Base-by-base conservation (phyloP, 2,329 filamentous ascomycete genomes). In the Ophiostoma tasmaniense region DNA sequence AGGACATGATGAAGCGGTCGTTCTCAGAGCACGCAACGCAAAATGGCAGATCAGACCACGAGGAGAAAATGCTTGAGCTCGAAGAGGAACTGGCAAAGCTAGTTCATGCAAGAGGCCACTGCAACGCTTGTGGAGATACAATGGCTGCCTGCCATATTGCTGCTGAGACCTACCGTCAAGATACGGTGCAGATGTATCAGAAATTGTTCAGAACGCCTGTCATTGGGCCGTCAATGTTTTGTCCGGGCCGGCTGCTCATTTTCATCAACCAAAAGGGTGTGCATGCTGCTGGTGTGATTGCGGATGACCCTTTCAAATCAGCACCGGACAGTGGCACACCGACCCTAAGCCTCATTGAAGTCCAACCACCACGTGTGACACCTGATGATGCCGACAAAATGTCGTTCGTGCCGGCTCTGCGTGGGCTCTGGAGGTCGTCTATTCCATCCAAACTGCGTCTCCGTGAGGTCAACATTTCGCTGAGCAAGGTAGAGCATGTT, bases 1-100 rank as follows among this genome's bases (percentile, higher is more conserved):
- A 99, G 78, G 95, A 99, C 79, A 99, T 99, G 95, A 99, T 99
- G 82, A 99, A 99, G 84, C 90, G 95, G 73, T 97, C 93, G 78
- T 99, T 99, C 82, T 97, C 94, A 67, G 95, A 99, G 78, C 95
- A 99, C 79, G 94, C 94, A 30, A 98, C 94, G 0, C 95, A 99
- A 76, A 93, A 96, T 71, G 80, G 98, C 14, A 82, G 98, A 1
- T 95, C 95, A 0, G 93, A 98, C 78, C 94, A 98, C 74, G 93
- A 99, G 79, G 96, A 96, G 78, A 90, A 93, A 70, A 92, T 99
- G 71, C 93, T 94, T 77, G 74, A 97, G 2, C 96, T 93, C 0
- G 93, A 99, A 77, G 93, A 92, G 3, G 94, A 96, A 79, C 80
- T 99, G 69, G 92, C 89, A 68, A 96, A 94, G 79, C 68, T 64